Evolutionary conservation across 768 basidiomycete species (phyloP), one percentile per base, ranked within the genome.

Genomic region (Pulveroboletus sp.): DNA sequence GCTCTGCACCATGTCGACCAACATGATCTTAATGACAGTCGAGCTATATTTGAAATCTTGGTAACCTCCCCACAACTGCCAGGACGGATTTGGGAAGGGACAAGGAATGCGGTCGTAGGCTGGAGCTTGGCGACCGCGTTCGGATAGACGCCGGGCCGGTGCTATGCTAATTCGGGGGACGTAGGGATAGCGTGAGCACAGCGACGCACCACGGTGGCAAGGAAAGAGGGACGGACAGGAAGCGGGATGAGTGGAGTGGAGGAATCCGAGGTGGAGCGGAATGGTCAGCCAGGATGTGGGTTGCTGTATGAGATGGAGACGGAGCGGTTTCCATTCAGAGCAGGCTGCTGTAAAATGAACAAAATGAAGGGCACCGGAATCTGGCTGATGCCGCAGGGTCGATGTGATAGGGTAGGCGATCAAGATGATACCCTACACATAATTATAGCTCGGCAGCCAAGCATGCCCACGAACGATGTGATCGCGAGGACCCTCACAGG

Each of bases 381-480:
- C 61, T 60, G 57, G 54, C 57, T 66, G 64, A 66, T 66, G 59
- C 42, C 43, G 48, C 63, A 67, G 66, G 66, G 67, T 68, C 67
- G 66, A 39, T 55, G 57, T 68, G 67, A 68, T 68, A 69, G 66
- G 68, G 68, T 68, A 64, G 59, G 56, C 56, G 66, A 68, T 68
- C 66, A 64, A 66, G 58, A 58, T 68, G 62, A 59, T 64, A 58
- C 56, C 65, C 57, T 54, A 50, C 37, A 7, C 27, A 31, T 55
- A 60, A 51, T 54, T 50, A 57, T 56, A 59, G 57, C 43, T 43
- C 55, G 44, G 21, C 21, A 21, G 21, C 21, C 21, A 21, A 21
- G 21, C 11, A 0, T 51, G 27, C 53, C 46, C 55, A 53, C 49
- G 49, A 47, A 50, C 50, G 49, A 51, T 38, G 26, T 49, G 59